Evolutionary conservation across 192 early-diverging fungal species (phyloP), one percentile per base, ranked within the genome.

Genomic region (Umbelopsis sp.): DNA sequence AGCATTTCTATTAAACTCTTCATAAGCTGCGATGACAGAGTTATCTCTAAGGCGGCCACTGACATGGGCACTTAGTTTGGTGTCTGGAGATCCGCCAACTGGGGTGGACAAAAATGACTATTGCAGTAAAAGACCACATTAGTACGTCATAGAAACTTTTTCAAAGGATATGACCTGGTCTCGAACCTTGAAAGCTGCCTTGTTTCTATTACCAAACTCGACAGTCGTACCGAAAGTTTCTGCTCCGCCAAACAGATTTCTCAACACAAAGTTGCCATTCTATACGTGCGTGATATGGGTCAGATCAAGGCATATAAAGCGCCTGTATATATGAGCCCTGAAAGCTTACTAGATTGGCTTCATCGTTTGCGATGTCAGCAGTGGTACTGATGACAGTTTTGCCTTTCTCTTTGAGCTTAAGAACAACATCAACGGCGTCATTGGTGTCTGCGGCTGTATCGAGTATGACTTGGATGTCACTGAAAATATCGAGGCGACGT

Each of bases 191-290:
- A 85, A 77, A 21, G 82, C 78, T 11, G 80, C 75, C 33, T 81
- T 82, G 25, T 67, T 78, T 46, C 67, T 68, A 10, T 78, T 68
- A 46, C 76, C 76, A 50, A 78, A 78, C 21, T 68, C 49, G 22
- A 70, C 69, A 21, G 37, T 73, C 22, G 87, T 86, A 67, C 85
- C 86, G 6, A 94, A 68, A 18, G 84, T 84, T 79, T 99, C 97
- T 25, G 89, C 97, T 35, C 88, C 91, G 23, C 97, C 97, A 76
- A 95, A 92, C 4, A 91, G 79, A 71, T 99, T 97, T 53, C 90
- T 83, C 37, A 95, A 64, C 45, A 84, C 84, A 48, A 89, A 80
- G 0, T 89, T 83, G 18, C 71, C 76, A 21, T 45, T 70, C 76
- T 76, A 49, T 12, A 41, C 50, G 18, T n/a, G 44, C 23, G 46